These are phyloP conservation scores for Penicillium antarcticum DNA, from an alignment of 495 filamentous ascomycete genomes.

Conservation along the genomic window DNA sequence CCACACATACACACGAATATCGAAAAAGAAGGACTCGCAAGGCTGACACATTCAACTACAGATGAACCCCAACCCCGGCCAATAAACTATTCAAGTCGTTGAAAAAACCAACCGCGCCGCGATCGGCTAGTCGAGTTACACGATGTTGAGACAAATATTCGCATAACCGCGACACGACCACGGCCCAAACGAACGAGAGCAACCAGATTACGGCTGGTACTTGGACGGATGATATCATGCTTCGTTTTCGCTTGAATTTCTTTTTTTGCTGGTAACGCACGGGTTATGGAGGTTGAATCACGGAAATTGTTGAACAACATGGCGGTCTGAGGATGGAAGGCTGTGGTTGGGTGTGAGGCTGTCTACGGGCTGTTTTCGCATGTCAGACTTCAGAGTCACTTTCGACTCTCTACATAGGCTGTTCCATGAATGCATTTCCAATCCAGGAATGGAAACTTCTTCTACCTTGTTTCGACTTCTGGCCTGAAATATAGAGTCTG, in stretches of 20 bases:
- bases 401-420: slow-evolving; percentile 30
- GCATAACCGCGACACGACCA: slow-evolving; percentile 20
- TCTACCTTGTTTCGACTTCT: not conserved
- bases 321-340: slow-evolving; percentile 26
- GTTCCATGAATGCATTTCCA: slow-evolving; percentile 31
- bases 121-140: slow-evolving; percentile 24
- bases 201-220: slow-evolving; percentile 29
- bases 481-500: not conserved
- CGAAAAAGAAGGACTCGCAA: slow-evolving; percentile 5
- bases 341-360: slow-evolving; percentile 17
- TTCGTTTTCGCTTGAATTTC: slow-evolving; percentile 30
- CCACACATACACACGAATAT: not conserved
- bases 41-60: slow-evolving; percentile 22
- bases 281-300: slow-evolving; percentile 22
- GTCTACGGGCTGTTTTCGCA: slow-evolving; percentile 3
- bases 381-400: slow-evolving; percentile 18
- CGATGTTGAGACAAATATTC: slow-evolving; percentile 26
- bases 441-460: slow-evolving; percentile 24
- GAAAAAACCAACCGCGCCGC: slow-evolving; percentile 25
- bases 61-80: slow-evolving; percentile 44
- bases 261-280: slow-evolving; percentile 25
- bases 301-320: slow-evolving; percentile 22
- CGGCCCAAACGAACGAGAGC: slow-evolving; percentile 28
- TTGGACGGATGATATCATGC: slow-evolving; percentile 37
- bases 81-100: slow-evolving; percentile 23